A percentile compares a stretch with the other conserved stretches of the same genome.
These are phyloP conservation scores for Podospora pseudoanserina DNA, from an alignment of 495 filamentous ascomycete genomes.

Conservation along the genomic window DNA sequence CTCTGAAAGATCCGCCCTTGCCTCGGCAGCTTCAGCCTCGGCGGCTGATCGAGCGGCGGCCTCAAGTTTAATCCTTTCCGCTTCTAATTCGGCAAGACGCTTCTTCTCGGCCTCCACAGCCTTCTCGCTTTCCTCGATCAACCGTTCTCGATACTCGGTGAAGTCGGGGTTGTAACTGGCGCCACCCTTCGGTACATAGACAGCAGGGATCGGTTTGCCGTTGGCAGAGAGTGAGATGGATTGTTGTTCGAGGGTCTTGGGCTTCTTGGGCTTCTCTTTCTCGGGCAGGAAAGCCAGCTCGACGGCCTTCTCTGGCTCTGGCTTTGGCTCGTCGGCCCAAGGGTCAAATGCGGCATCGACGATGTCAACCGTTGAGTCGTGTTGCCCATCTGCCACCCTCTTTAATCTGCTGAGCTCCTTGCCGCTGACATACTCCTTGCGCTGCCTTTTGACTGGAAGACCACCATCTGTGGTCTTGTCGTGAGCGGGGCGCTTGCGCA, in stretches of 20 bases:
- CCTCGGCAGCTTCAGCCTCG: constrained; percentile 61
- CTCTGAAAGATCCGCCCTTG: constrained; percentile 63
- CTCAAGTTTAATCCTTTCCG: constrained; percentile 53
- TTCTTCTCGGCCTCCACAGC: constrained; percentile 77
- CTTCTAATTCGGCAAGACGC: constrained; percentile 63
- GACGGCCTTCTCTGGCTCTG: constrained; percentile 44
- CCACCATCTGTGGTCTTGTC: constrained; percentile 57
- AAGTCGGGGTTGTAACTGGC: constrained; percentile 90
- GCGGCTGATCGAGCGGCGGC: constrained; percentile 53
- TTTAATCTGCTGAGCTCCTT: constrained; percentile 77
- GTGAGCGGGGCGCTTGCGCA: constrained; percentile 65
- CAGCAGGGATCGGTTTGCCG: constrained; percentile 73
- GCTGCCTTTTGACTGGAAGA: constrained; percentile 67
- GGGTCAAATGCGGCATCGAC: constrained; percentile 65
- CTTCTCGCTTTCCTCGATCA: constrained; percentile 68
- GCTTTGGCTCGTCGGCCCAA: constrained; percentile 56
- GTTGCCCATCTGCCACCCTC: constrained; percentile 69
- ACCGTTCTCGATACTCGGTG: constrained; percentile 72
- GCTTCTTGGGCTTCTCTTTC: constrained; percentile 62
- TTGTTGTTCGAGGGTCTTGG: constrained; percentile 67
- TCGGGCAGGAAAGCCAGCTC: constrained; percentile 55
- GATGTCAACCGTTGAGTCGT: constrained; percentile 52
- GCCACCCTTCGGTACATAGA: constrained; percentile 71
- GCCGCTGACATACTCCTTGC: constrained; percentile 68
- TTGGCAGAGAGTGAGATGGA: constrained; percentile 76